Evolutionary conservation across 1,284 basidiomycete genomes (phyloP).

Genomic region (Ustilago crameri): DNA sequence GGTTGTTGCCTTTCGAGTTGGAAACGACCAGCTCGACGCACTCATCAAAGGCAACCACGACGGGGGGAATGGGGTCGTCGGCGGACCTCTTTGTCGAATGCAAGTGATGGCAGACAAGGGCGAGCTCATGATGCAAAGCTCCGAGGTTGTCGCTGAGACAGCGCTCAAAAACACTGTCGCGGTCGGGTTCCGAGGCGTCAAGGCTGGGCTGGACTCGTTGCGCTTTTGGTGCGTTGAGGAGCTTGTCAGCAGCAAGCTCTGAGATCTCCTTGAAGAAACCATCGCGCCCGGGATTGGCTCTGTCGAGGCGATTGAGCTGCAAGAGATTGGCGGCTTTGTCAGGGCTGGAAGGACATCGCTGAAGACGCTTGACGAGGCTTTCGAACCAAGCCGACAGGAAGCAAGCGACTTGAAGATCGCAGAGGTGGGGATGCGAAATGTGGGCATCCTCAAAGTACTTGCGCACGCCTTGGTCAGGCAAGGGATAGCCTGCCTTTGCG

Average conservation of each 20-base stretch:
- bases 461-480: background rate
- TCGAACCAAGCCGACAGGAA: slow-evolving; percentile 10
- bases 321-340: background rate
- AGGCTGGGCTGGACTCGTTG: no score
- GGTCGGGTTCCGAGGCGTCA: no score
- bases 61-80: background rate
- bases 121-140: background rate
- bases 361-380: background rate
- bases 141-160: background rate
- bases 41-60: slow-evolving; percentile 14
- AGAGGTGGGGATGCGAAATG: background rate
- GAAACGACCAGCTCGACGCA: slow-evolving; percentile 4
- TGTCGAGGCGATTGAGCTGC: slow-evolving; percentile 1
- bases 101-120: background rate
- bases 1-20: background rate
- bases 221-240: no score
- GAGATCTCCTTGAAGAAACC: no score
- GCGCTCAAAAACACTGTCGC: background rate
- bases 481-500: slow-evolving; percentile 1
- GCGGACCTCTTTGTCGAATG: background rate
- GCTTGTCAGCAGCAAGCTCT: background rate
- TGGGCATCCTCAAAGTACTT: slow-evolving; percentile 4
- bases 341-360: no score
- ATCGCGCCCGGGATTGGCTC: background rate
- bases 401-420: slow-evolving; percentile 2